Evolutionary conservation across 768 basidiomycete species (phyloP).

Genomic region (Termitomyces sp.): DNA sequence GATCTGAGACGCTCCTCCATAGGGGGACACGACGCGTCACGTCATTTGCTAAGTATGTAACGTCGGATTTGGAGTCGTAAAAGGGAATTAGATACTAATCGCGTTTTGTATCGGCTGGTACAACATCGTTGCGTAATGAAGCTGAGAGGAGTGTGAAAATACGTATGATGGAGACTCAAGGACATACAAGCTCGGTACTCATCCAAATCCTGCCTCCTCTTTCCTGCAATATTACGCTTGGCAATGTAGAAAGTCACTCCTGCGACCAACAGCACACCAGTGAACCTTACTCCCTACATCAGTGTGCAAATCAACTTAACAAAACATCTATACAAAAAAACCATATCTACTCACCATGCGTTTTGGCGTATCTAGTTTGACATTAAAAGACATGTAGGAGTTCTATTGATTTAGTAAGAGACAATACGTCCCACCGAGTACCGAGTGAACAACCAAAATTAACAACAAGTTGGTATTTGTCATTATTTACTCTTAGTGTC

Average conservation of each 20-base stretch:
- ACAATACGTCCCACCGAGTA: no score
- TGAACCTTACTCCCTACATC: slow-evolving; percentile 23
- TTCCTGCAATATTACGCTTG: slow-evolving; percentile 24
- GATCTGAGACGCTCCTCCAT: background rate
- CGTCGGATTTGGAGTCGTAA: no score
- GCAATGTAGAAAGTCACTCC: slow-evolving; percentile 27
- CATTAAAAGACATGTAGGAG: slow-evolving; percentile 4
- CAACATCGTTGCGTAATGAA: background rate
- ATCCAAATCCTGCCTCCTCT: slow-evolving; percentile 27
- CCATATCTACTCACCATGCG: slow-evolving; percentile 11
- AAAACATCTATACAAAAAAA: background rate
- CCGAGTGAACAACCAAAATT: no score
- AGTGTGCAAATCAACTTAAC: background rate
- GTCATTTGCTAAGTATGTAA: slow-evolving; percentile 4
- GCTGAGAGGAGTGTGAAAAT: background rate
- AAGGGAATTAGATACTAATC: background rate
- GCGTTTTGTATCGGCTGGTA: background rate
- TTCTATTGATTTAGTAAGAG: background rate
- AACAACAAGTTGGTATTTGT: slow-evolving; percentile 3
- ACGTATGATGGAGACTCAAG: background rate
- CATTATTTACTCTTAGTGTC: slow-evolving; percentile 2
- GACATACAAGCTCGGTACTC: slow-evolving; percentile 24
- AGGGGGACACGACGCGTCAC: slow-evolving; percentile 3
- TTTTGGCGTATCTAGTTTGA: slow-evolving; percentile 15
- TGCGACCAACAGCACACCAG: slow-evolving; percentile 23